A percentile compares a stretch with the other conserved stretches of the same genome.
These are phyloP conservation scores for Apostasia ramifera DNA, from an alignment of 106 monocot species.

Conservation along the genomic window DNA sequence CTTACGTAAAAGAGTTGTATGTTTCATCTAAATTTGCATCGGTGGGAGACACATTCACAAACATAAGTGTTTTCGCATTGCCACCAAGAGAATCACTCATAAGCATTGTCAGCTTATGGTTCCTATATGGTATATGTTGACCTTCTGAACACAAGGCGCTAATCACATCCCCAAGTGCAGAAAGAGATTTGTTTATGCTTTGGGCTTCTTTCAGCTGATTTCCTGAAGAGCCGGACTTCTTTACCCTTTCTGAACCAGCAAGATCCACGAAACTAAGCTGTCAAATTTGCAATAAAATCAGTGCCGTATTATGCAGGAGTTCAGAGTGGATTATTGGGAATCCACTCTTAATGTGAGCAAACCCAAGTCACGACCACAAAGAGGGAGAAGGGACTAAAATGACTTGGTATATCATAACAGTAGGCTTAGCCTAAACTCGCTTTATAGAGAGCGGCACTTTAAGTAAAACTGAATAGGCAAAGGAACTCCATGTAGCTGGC, in stretches of 20 bases:
- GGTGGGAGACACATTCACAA: constrained; percentile 93
- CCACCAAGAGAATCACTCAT: constrained; percentile 99
- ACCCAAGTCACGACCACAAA: no score
- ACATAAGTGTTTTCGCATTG: constrained; percentile 98
- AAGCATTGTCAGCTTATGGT: constrained; percentile 96
- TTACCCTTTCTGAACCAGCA: constrained; percentile 98
- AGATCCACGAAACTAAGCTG: constrained; percentile 99
- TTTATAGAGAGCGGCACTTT: no score
- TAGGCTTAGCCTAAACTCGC: no score
- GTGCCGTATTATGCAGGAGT: no score
- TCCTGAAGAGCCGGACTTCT: constrained; percentile 87
- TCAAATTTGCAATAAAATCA: constrained; percentile 13
- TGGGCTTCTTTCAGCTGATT: constrained; percentile 95
- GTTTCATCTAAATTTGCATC: constrained; percentile 95
- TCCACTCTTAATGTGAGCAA: no score
- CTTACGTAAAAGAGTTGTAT: constrained; percentile 84
- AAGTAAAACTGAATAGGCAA: no score
- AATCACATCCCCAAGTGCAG: constrained; percentile 93
- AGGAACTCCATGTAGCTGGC: no score
- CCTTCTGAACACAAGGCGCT: constrained; percentile 87
- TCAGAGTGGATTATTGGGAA: no score
- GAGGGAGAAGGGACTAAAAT: no score
- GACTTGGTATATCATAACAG: no score
- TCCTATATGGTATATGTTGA: constrained; percentile 94
- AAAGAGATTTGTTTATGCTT: constrained; percentile 97